Conservation (phyloP, 2,329 filamentous ascomycete genomes). For the Sclerotinia borealis region DNA sequence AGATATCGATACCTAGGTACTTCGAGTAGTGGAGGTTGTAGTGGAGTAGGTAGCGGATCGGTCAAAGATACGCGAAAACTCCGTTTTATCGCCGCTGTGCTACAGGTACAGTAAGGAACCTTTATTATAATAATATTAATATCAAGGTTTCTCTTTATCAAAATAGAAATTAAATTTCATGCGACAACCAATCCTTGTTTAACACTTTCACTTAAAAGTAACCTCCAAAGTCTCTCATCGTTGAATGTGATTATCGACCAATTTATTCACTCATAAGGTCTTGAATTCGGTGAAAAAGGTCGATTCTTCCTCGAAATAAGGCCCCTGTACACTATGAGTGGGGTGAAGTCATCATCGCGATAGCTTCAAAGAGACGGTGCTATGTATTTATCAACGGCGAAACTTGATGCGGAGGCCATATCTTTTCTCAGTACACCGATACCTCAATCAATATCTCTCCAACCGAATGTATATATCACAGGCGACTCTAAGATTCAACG, state of each 20-base stretch:
- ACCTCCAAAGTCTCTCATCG: not conserved
- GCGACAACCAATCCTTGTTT: conserved; percentile 2
- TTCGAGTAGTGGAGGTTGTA: too few species aligned
- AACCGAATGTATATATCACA: not conserved
- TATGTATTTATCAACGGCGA: conserved; percentile 28
- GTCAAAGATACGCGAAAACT: not conserved
- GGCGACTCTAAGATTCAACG: conserved; percentile 49
- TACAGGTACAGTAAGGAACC: too few species aligned
- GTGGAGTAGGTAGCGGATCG: not conserved
- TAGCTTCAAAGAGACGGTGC: conserved; percentile 16
- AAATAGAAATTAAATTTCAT: not conserved
- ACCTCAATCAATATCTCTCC: not conserved
- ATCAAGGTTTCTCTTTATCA: not conserved
- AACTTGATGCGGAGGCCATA: conserved; percentile 19
- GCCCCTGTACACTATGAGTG: conserved; percentile 17
- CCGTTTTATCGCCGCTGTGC: too few species aligned
- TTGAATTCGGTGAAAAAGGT: not conserved
- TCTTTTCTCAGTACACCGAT: conserved; percentile 12
- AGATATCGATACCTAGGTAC: too few species aligned
- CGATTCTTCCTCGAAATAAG: conserved; percentile 3
- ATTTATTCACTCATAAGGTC: not conserved
- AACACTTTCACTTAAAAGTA: not conserved
- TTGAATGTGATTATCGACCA: not conserved
- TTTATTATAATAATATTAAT: too few species aligned
- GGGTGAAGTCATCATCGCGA: conserved; percentile 18